These are phyloP conservation scores for Oenanthe javanica DNA, from an alignment of 140 eudicot genomes.

Conservation along the genomic window DNA sequence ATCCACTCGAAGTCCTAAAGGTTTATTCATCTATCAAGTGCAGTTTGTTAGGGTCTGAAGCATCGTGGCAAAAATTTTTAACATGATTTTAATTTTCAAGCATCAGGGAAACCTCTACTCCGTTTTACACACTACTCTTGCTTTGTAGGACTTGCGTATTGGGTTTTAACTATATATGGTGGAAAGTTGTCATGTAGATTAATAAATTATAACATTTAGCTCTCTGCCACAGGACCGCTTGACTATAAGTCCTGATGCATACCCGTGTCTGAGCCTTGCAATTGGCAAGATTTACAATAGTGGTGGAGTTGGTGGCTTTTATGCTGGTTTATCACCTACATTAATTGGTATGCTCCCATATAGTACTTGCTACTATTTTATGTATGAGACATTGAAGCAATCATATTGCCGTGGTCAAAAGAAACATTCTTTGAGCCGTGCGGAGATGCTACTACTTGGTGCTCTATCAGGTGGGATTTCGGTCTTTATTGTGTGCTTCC, in stretches of 20 bases:
- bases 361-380: conserved; percentile 92
- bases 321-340: conserved; percentile 80
- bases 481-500: neutral
- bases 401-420: conserved; percentile 68
- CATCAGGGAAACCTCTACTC: neutral
- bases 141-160: neutral
- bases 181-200: neutral
- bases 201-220: neutral
- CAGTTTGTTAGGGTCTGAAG: neutral
- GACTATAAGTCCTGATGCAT: conserved; percentile 71
- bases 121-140: neutral
- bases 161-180: neutral
- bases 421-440: conserved; percentile 63
- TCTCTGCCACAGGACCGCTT: conserved; percentile 61
- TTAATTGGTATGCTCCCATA: conserved; percentile 93
- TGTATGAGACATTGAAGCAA: conserved; percentile 84
- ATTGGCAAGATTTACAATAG: conserved; percentile 55
- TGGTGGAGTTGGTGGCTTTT: conserved; percentile 72
- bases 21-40: conserved; percentile 20
- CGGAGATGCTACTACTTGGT: conserved; percentile 79
- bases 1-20: conserved; percentile 97
- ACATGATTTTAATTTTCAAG: no score
- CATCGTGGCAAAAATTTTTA: neutral
- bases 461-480: conserved; percentile 69
- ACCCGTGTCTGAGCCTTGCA: conserved; percentile 66